Conservation (phyloP, 345 rosid genomes). For the Eucalyptus cloeziana region DNA sequence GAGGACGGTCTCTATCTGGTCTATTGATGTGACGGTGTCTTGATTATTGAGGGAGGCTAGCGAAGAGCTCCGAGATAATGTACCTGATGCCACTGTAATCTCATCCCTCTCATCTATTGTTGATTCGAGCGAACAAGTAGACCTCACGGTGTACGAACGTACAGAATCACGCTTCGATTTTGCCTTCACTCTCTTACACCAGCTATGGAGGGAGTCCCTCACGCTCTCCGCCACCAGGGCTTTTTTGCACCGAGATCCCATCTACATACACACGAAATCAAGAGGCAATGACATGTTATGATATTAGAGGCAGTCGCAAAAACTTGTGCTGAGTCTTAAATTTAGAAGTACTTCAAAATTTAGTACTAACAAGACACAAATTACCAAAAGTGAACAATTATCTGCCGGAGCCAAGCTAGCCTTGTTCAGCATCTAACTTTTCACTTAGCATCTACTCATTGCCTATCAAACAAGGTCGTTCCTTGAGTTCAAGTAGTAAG, state of each 20-base stretch:
- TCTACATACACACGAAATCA: conserved; percentile 13
- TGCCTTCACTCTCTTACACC: conserved; percentile 81
- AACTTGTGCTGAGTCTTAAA: background rate
- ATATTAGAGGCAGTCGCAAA: background rate
- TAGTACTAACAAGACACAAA: background rate
- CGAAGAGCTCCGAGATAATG: conserved; percentile 65
- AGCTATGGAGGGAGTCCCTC: conserved; percentile 87
- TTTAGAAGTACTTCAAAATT: background rate
- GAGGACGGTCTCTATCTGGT: conserved; percentile 24
- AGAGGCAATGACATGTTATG: background rate
- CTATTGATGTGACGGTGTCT: conserved; percentile 34
- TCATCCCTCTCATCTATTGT: conserved; percentile 73
- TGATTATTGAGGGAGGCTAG: conserved; percentile 55
- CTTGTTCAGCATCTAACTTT: background rate
- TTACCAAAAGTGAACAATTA: background rate
- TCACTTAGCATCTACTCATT: background rate
- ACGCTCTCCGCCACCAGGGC: conserved; percentile 79
- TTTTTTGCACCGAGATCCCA: conserved; percentile 82
- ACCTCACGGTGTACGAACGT: conserved; percentile 43
- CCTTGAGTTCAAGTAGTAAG: background rate
- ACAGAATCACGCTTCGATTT: conserved; percentile 47
- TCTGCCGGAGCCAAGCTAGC: background rate
- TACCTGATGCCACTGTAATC: conserved; percentile 61
- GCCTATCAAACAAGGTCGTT: background rate
- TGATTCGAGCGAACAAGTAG: conserved; percentile 69